phyloP scores from a whole-genome alignment of 495 filamentous ascomycete genomes.

The Penicillium nucicola region DNA sequence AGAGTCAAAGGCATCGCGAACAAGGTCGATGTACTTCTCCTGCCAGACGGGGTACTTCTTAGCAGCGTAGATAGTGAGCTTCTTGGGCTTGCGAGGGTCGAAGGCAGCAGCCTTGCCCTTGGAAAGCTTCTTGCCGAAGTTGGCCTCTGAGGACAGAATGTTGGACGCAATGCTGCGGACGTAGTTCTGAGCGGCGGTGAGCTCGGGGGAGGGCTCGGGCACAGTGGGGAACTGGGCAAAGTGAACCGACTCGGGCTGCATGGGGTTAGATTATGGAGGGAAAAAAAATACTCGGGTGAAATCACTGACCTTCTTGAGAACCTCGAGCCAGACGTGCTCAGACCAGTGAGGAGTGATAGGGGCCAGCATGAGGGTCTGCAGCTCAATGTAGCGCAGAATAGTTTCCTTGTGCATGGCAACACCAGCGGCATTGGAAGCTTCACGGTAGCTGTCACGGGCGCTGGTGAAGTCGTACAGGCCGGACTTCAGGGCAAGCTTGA shows the following conservation, averaged over 20 bases:
- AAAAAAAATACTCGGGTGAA: neutral
- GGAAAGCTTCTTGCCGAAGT: slow-evolving; percentile 73
- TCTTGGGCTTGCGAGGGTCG: slow-evolving; percentile 87
- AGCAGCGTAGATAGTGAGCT: slow-evolving; percentile 82
- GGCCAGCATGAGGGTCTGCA: slow-evolving; percentile 78
- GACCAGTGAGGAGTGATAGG: slow-evolving; percentile 91
- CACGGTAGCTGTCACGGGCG: slow-evolving; percentile 88
- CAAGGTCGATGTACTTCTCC: slow-evolving; percentile 80
- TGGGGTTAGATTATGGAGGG: slow-evolving; percentile 21
- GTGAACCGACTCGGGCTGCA: slow-evolving; percentile 65
- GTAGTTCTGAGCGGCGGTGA: slow-evolving; percentile 78
- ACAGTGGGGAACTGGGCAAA: slow-evolving; percentile 72
- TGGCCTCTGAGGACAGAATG: slow-evolving; percentile 85
- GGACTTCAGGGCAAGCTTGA: slow-evolving; percentile 89
- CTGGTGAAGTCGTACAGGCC: slow-evolving; percentile 84
- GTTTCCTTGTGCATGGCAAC: slow-evolving; percentile 81
- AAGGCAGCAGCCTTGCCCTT: slow-evolving; percentile 82
- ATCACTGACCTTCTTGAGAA: slow-evolving; percentile 66
- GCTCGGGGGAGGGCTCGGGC: slow-evolving; percentile 54
- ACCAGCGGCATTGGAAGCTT: slow-evolving; percentile 66
- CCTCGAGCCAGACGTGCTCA: slow-evolving; percentile 88
- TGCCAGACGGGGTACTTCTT: slow-evolving; percentile 84
- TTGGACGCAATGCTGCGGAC: slow-evolving; percentile 69
- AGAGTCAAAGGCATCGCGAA: slow-evolving; percentile 61
- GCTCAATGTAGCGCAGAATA: slow-evolving; percentile 71